Evolutionary conservation across 2,329 filamentous ascomycete species (phyloP).

Genomic region (Claviceps maximensis): DNA sequence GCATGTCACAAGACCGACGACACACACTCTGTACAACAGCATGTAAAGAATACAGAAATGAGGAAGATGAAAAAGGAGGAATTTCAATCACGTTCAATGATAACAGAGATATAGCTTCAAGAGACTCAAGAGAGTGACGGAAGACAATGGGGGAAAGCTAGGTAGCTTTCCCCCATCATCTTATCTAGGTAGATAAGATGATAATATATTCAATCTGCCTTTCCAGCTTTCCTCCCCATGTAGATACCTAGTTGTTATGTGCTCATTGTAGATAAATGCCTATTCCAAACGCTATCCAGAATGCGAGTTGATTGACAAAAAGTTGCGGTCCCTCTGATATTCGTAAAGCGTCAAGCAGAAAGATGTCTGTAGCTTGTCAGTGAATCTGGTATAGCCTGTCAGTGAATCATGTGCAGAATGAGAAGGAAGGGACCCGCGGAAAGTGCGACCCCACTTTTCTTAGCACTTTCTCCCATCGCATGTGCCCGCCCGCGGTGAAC

Average conservation of each 20-base stretch:
- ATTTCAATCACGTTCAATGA: neutral
- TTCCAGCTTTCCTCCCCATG: too few relatives aligned
- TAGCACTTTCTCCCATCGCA: neutral
- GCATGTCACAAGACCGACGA: neutral
- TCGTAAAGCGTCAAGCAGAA: too few relatives aligned
- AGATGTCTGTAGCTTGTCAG: too few relatives aligned
- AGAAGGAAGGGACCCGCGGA: neutral
- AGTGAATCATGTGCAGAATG: neutral
- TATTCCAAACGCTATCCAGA: neutral
- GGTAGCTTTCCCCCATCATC: too few relatives aligned
- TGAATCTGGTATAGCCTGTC: too few relatives aligned
- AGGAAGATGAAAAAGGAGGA: neutral
- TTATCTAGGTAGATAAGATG: too few relatives aligned
- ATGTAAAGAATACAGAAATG: neutral
- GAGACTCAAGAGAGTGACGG: neutral
- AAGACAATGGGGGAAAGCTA: neutral
- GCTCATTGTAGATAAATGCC: too few relatives aligned
- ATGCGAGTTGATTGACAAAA: neutral
- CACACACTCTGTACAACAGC: neutral
- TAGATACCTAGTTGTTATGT: too few relatives aligned
- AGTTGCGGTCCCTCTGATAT: too few relatives aligned
- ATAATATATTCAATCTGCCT: too few relatives aligned
- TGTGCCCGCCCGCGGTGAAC: too few relatives aligned
- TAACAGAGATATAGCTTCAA: neutral
- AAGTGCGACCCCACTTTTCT: neutral